phyloP scores from a whole-genome alignment of 106 monocot genomes.

The Dactylorhiza incarnata region DNA sequence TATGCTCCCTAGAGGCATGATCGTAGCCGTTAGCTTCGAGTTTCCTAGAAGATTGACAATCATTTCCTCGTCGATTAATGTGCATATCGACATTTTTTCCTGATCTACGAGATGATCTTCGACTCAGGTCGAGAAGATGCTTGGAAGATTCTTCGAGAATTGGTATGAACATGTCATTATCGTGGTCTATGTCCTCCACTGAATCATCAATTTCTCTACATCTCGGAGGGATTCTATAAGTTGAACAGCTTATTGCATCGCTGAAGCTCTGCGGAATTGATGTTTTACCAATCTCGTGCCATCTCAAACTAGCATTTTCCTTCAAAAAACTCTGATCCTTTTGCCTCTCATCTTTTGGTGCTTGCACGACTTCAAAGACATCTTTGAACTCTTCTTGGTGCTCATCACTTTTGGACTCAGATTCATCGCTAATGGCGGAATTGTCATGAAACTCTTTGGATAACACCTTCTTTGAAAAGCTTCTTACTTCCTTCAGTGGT shows the following conservation, averaged over 20 bases:
- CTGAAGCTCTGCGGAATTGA: conserved; percentile 36
- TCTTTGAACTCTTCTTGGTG: conserved; percentile 70
- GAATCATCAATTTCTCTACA: conserved; percentile 42
- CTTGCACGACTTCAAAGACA: conserved; percentile 71
- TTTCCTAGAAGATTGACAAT: conserved; percentile 14
- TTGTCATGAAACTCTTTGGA: conserved; percentile 22
- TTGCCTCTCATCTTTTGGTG: conserved; percentile 28
- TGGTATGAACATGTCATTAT: conserved; percentile 43
- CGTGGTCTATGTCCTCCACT: conserved; percentile 40
- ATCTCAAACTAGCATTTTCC: conserved; percentile 9
- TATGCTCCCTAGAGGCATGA: conserved; percentile 28
- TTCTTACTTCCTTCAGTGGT: conserved; percentile 20
- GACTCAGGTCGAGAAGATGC: conserved; percentile 40
- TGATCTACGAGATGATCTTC: conserved; percentile 10
- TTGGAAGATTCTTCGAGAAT: conserved; percentile 56
- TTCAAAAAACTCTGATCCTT: conserved; percentile 9
- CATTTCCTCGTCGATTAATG: conserved; percentile 4
- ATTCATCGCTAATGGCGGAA: conserved; percentile 10
- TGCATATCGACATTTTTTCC: conserved; percentile 14
- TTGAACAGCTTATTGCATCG: conserved; percentile 38
- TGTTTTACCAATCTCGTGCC: conserved; percentile 28
- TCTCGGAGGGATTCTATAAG: conserved; percentile 29
- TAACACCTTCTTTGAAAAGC: conserved; percentile 7
- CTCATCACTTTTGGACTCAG: conserved; percentile 14
- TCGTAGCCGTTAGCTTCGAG: conserved; percentile 7